Conservation (phyloP, 108 stramenopile genomes). For the Discostella stelligeroides region DNA sequence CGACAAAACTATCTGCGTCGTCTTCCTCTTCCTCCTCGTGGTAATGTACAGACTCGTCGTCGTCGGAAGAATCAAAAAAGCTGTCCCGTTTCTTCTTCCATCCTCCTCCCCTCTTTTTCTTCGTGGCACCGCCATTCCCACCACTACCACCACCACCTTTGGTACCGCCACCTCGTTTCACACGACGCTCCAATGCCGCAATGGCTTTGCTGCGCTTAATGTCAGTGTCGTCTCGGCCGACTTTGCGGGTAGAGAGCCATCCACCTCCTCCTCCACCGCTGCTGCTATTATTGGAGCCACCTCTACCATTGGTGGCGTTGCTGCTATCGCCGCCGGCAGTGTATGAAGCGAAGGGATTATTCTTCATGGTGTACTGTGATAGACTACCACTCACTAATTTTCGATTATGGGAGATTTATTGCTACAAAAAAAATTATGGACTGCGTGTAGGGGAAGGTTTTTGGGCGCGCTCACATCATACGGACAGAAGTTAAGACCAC, state of each 20-base stretch:
- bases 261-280: constrained; percentile 20
- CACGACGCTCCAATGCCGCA: constrained; percentile 24
- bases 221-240: constrained; percentile 60
- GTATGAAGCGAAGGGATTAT: constrained; percentile 36
- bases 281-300: background rate
- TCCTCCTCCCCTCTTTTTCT: constrained; percentile 15
- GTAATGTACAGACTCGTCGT: background rate
- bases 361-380: constrained; percentile 23
- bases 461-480: no score
- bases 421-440: background rate
- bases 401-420: no score
- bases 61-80: constrained; percentile 17
- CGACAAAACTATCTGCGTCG: constrained; percentile 50
- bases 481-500: no score
- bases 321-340: constrained; percentile 24
- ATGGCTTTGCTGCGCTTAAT: constrained; percentile 40
- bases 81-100: constrained; percentile 7
- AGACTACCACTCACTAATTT: no score
- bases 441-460: no score
- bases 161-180: background rate
- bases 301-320: background rate
- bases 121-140: constrained; percentile 16
- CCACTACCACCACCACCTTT: constrained; percentile 16
- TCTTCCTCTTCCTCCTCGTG: constrained; percentile 31
- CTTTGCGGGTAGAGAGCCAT: constrained; percentile 72